A percentile compares a stretch with the other conserved stretches of the same genome.
Evolutionary conservation across 2,329 filamentous ascomycete species (phyloP).

Genomic region (Penicillium sp.): DNA sequence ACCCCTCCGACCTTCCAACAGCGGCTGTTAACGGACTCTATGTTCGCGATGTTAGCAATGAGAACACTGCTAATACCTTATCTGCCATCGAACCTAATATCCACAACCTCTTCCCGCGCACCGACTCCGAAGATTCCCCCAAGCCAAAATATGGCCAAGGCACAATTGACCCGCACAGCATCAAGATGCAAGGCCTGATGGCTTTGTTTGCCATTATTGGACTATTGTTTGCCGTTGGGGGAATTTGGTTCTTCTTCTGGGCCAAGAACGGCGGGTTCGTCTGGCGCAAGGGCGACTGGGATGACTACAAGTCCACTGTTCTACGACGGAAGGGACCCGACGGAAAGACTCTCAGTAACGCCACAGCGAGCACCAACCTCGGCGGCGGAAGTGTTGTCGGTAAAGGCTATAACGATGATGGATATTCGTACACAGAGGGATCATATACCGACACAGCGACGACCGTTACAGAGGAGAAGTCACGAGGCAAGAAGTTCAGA

Average conservation of each 20-base stretch:
- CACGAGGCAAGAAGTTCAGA: slow-evolving; percentile 31
- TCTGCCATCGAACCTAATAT: slow-evolving; percentile 27
- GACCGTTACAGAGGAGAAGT: slow-evolving; percentile 37
- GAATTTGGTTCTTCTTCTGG: slow-evolving; percentile 99
- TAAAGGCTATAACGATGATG: slow-evolving; percentile 64
- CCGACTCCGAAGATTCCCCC: slow-evolving; percentile 15
- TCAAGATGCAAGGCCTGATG: slow-evolving; percentile 65
- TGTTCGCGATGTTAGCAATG: slow-evolving; percentile 8
- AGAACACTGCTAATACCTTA: slow-evolving; percentile 9
- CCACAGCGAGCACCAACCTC: slow-evolving; percentile 75
- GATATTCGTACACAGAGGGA: slow-evolving; percentile 48
- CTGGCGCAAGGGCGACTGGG: slow-evolving; percentile 85
- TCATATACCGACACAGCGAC: slow-evolving; percentile 45
- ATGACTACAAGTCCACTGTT: slow-evolving; percentile 96
- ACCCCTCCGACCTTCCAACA: slow-evolving; percentile 24
- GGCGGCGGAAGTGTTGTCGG: slow-evolving; percentile 77
- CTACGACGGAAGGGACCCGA: slow-evolving; percentile 84
- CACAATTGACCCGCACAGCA: slow-evolving; percentile 40
- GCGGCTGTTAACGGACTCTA: slow-evolving; percentile 16
- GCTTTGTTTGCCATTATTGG: slow-evolving; percentile 83
- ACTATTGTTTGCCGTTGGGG: slow-evolving; percentile 67
- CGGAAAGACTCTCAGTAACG: slow-evolving; percentile 78
- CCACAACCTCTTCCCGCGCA: slow-evolving; percentile 30
- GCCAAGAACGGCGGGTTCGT: slow-evolving; percentile 93
- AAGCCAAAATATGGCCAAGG: slow-evolving; percentile 34